These are phyloP conservation scores for Trifolium fragiferum DNA, from an alignment of 306 rosid species.

Conservation along the genomic window DNA sequence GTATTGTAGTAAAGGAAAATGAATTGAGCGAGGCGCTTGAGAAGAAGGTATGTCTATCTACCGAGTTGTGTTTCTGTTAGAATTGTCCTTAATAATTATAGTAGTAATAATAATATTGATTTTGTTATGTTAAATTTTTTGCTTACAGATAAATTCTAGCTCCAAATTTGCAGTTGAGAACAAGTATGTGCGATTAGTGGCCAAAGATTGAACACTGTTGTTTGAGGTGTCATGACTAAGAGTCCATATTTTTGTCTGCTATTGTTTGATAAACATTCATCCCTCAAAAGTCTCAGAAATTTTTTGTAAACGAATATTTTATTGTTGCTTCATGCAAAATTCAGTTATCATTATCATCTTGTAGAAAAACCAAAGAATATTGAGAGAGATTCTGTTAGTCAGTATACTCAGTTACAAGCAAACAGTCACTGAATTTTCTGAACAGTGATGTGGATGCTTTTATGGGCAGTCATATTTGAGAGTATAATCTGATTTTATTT, in stretches of 20 bases:
- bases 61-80: slow-evolving; percentile 6
- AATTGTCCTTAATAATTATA: neutral
- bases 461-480: neutral
- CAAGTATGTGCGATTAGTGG: slow-evolving; percentile 70
- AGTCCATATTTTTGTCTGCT: slow-evolving; percentile 26
- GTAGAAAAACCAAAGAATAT: slow-evolving; percentile 20
- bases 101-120: neutral
- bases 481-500: neutral
- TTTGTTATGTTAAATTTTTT: slow-evolving; percentile 31
- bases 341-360: slow-evolving; percentile 23
- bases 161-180: slow-evolving; percentile 71
- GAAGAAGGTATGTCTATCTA: slow-evolving; percentile 58
- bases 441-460: neutral
- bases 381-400: slow-evolving; percentile 2
- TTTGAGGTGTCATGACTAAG: slow-evolving; percentile 6
- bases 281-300: slow-evolving; percentile 2
- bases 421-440: neutral
- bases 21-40: slow-evolving; percentile 59
- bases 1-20: slow-evolving; percentile 61
- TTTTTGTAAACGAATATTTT: slow-evolving; percentile 17
- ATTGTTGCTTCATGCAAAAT: slow-evolving; percentile 28
- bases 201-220: slow-evolving; percentile 50
- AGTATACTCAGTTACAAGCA: slow-evolving; percentile 5
- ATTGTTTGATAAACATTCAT: slow-evolving; percentile 37
- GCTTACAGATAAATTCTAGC: slow-evolving; percentile 78